Evolutionary conservation across 2,329 filamentous ascomycete genomes (phyloP).

Genomic region (Blastomyces percursus): DNA sequence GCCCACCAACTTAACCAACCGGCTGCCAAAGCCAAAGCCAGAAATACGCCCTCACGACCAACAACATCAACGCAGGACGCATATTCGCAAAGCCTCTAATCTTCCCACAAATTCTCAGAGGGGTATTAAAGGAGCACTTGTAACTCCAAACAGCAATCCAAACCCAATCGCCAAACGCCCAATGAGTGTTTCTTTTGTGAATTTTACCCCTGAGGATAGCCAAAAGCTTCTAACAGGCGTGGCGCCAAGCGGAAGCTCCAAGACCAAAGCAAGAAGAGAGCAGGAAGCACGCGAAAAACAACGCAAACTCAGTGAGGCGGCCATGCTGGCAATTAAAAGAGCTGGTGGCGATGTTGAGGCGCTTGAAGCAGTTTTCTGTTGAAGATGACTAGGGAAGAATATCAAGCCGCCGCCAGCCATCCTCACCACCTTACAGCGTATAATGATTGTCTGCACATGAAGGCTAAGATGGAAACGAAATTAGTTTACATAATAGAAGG

Average conservation of each 20-base stretch:
- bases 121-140: conserved; percentile 3
- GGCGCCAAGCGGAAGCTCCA: conserved; percentile 78
- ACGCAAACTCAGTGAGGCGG: conserved; percentile 35
- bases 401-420: neutral
- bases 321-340: conserved; percentile 33
- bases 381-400: conserved; percentile 7
- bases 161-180: conserved; percentile 8
- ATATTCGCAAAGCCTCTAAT: conserved; percentile 32
- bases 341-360: conserved; percentile 38
- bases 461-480: conserved; percentile 14
- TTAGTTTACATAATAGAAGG: conserved; percentile 6
- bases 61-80: conserved; percentile 25
- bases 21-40: conserved; percentile 19
- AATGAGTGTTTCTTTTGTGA: conserved; percentile 56
- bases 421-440: conserved; percentile 7
- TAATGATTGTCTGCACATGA: conserved; percentile 4
- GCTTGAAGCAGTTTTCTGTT: conserved; percentile 32
- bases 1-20: conserved; percentile 12
- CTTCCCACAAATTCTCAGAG: conserved; percentile 18
- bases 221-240: conserved; percentile 75
- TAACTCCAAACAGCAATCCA: conserved; percentile 3
- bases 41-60: conserved; percentile 8
- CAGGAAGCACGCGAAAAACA: conserved; percentile 74
- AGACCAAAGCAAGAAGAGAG: conserved; percentile 88
- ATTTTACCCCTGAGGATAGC: conserved; percentile 75